Conservation (phyloP, 73 alveolate species). For the Paramecium bursaria region DNA sequence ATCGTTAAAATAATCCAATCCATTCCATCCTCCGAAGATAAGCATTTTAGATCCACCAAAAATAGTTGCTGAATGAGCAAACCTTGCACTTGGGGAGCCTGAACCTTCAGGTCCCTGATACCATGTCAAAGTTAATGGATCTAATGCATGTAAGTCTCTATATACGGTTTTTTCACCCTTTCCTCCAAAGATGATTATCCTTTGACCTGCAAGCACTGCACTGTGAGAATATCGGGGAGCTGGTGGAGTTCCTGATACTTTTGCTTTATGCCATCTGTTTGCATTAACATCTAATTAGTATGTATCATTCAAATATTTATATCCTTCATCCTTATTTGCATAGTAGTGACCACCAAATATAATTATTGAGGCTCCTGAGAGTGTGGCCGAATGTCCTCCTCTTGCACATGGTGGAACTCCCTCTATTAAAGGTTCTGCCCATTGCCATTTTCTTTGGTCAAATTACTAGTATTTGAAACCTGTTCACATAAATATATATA, state of each 20-base stretch:
- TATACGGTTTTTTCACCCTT: constrained; percentile 83
- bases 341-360: constrained; percentile 97
- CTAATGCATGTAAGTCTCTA: constrained; percentile 98
- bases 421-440: constrained; percentile 91
- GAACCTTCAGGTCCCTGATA: constrained; percentile 98
- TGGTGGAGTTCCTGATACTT: constrained; percentile 97
- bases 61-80: constrained; percentile 96
- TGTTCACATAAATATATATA: background rate
- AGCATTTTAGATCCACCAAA: constrained; percentile 95
- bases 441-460: constrained; percentile 88
- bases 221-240: constrained; percentile 97
- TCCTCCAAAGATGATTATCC: constrained; percentile 96
- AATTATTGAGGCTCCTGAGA: constrained; percentile 95
- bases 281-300: constrained; percentile 96
- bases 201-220: constrained; percentile 96
- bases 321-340: constrained; percentile 94
- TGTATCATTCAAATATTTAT: constrained; percentile 95
- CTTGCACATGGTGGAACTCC: constrained; percentile 98
- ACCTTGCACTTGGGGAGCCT: constrained; percentile 97
- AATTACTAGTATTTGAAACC: constrained; percentile 58
- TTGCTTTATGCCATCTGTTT: constrained; percentile 95
- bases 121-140: constrained; percentile 99
- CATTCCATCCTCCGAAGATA: constrained; percentile 99
- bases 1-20: constrained; percentile 94
- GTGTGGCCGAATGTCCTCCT: constrained; percentile 99